Conservation (phyloP, 2,329 filamentous ascomycete species). For the Nannizziopsis arthrosporioides region DNA sequence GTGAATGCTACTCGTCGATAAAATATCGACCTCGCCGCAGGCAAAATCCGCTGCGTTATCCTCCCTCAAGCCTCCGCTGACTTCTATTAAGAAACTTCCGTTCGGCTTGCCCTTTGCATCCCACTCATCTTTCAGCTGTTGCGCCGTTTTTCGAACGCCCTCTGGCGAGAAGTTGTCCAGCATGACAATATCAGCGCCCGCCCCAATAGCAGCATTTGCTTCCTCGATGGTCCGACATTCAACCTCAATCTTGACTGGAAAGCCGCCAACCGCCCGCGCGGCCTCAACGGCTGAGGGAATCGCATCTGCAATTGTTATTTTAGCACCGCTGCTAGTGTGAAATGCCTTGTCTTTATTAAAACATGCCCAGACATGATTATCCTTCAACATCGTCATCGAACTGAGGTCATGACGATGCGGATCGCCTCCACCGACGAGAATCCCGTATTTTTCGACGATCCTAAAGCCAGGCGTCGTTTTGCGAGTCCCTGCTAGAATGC, state of each 20-base stretch:
- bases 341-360: constrained; percentile 35
- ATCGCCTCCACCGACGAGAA: constrained; percentile 87
- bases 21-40: constrained; percentile 73
- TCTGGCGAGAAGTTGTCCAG: constrained; percentile 85
- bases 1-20: constrained; percentile 93
- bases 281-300: constrained; percentile 78
- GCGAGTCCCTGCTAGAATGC: constrained; percentile 81
- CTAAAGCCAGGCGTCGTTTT: constrained; percentile 96
- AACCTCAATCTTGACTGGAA: constrained; percentile 88
- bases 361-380: constrained; percentile 93
- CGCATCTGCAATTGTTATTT: constrained; percentile 40
- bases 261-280: constrained; percentile 73
- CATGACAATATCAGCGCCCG: constrained; percentile 94
- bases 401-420: constrained; percentile 82
- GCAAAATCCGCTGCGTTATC: constrained; percentile 71
- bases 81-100: constrained; percentile 69
- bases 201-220: constrained; percentile 79
- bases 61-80: constrained; percentile 77
- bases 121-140: constrained; percentile 68
- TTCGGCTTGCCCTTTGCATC: constrained; percentile 51
- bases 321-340: constrained; percentile 15
- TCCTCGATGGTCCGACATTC: constrained; percentile 82
- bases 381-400: constrained; percentile 97
- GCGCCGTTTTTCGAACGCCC: constrained; percentile 62
- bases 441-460: constrained; percentile 94